phyloP scores from a whole-genome alignment of 768 basidiomycete species.

The Mycena alexandri region DNA sequence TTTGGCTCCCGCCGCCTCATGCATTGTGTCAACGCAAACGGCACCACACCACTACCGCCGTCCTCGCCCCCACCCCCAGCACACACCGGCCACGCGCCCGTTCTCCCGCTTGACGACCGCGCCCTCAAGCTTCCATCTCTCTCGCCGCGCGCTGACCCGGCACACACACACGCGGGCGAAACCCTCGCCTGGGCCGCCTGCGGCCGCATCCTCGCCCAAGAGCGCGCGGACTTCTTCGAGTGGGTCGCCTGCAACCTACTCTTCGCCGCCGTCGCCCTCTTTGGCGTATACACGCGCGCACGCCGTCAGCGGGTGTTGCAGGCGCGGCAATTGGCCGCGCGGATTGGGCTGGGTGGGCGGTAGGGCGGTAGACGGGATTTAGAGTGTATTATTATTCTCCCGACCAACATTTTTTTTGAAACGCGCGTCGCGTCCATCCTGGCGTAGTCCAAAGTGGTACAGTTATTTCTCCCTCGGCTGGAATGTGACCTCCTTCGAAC shows the following conservation, averaged over 20 bases:
- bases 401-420: no score
- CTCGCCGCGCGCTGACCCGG: background rate
- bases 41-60: constrained; percentile 39
- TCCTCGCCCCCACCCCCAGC: constrained; percentile 29
- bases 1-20: constrained; percentile 93
- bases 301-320: constrained; percentile 78
- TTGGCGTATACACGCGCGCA: constrained; percentile 76
- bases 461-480: no score
- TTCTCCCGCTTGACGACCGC: constrained; percentile 20
- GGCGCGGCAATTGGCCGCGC: constrained; percentile 85
- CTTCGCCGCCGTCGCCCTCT: constrained; percentile 75
- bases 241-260: constrained; percentile 88
- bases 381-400: constrained; percentile 21
- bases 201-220: constrained; percentile 83
- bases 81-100: constrained; percentile 12
- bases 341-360: constrained; percentile 59
- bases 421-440: no score
- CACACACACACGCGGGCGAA: constrained; percentile 57
- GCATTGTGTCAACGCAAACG: constrained; percentile 71
- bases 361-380: background rate
- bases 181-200: constrained; percentile 94
- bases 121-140: background rate
- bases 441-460: no score
- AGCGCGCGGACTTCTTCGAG: constrained; percentile 91
- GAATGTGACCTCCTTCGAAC: no score